Conservation (phyloP, 306 rosid species). For the Purshia tridentata region DNA sequence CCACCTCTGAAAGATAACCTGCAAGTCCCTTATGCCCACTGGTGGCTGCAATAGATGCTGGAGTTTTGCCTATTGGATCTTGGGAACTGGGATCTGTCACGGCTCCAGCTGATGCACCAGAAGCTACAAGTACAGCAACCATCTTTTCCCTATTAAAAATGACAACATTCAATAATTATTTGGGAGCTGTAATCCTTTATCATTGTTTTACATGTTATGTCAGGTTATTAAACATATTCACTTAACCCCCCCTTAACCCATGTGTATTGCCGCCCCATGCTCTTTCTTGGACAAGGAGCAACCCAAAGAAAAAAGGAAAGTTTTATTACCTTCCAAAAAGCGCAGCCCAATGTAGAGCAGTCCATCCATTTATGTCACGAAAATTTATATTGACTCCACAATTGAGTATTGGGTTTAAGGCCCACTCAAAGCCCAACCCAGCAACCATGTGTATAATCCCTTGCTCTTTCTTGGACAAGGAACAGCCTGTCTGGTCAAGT, state of each 20-base stretch:
- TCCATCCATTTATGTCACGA: constrained; percentile 93
- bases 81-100: constrained; percentile 83
- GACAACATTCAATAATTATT: not conserved
- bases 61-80: constrained; percentile 78
- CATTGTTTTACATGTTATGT: not conserved
- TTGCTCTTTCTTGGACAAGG: constrained; percentile 89
- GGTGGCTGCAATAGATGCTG: constrained; percentile 75
- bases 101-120: constrained; percentile 96
- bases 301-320: not conserved
- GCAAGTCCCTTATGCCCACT: constrained; percentile 88
- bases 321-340: constrained; percentile 80
- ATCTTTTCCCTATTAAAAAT: constrained; percentile 69
- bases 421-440: constrained; percentile 94
- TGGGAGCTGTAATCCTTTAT: not conserved
- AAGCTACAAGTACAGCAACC: constrained; percentile 80
- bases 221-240: not conserved
- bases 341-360: constrained; percentile 98
- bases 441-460: constrained; percentile 87
- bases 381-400: constrained; percentile 77
- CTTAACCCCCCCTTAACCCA: not conserved
- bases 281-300: not conserved
- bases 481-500: constrained; percentile 49
- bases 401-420: constrained; percentile 72
- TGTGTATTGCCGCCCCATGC: not conserved
- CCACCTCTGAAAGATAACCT: constrained; percentile 89